Base-by-base conservation (phyloP, 1,139 yeast genomes). In the Blastobotrys arbuscula region DNA sequence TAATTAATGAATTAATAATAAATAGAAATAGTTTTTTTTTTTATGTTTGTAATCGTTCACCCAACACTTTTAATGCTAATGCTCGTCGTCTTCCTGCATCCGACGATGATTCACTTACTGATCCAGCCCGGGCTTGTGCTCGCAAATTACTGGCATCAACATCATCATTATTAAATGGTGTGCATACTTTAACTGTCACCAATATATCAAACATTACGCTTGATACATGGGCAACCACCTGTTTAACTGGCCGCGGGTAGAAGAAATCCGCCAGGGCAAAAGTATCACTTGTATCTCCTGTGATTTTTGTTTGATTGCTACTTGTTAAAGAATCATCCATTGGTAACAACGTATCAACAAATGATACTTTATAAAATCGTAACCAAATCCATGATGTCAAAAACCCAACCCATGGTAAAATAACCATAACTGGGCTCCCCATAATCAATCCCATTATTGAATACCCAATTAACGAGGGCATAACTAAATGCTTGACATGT, bases 201-300 rank as follows among this genome's bases (percentile, higher is more conserved):
- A 72, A 57, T 1, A 77, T 49, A 46, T 78, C 76, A 63, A 82
- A 86, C 15, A 76, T 57, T 5, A 69, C 69, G 50, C 79, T 72
- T 52, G 84, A 80, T 0, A 82, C 61, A 1, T 79, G 78, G 3
- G 73, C 68, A 45, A 88, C 66, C 38, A 76, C 61, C n/a, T 53
- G 53, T 1, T 82, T 80, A 51, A 80, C 75, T 2, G 73, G 42
- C 37, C 71, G 76, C 1, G 96, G 96, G 76, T 86, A 87, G 51
- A 69, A 69, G 65, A 90, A 87, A 58, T 86, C 85, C 38, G 83
- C 81, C 55, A 89, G 72, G 49, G 86, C 81, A 72, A 90, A 90
- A 0, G 95, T 84, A 59, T 89, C 96, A 0, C 95, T 83, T 0
- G 96, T 95, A 65, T 89, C 96, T 39, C 97, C 97, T 35, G 76